Base-by-base conservation (phyloP, 2,329 filamentous ascomycete genomes). In the Dothideomycetes sp. region DNA sequence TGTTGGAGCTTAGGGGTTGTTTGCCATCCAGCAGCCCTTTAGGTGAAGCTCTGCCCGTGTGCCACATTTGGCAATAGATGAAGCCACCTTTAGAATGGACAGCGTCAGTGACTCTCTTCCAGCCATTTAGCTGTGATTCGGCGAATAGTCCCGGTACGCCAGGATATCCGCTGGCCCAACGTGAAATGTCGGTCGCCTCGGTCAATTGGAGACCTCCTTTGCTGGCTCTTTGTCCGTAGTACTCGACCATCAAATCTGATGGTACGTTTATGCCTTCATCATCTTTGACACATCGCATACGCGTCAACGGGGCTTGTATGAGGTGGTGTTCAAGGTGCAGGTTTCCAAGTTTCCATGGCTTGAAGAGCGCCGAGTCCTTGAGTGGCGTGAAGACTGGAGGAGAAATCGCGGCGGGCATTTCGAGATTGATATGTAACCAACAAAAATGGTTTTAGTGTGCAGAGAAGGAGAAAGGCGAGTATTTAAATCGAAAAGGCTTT, bases 1-100 rank as follows among this genome's bases (percentile, higher is more conserved):
- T 57, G 48, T 37, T 58, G 41, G 44, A 55, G 49, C 42, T 56
- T 7, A 58, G 37, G 3, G 49, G 38, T 31, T 44, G 44, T 35
- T 44, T 35, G 2, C 50, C 50, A 29, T 42, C 42, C 2, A 47
- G 47, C 12, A 53, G 46, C 12, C 47, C 46, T 18, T 49, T 42
- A 14, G 47, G 45, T 8, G 49, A 49, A 4, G 48, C 49, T 4
- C 79, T 70, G 3, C 79, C 77, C 7, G 73, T 62, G 0, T 69
- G 69, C 65, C 75, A 81, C 0, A 83, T 60, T 52, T 83, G 79
- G 2, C 66, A 57, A 57, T 66, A 81, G 37, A 81, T 76, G 52
- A 65, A 75, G n/a, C 67, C 70, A 3, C 71, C 71, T 49, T 77
- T 79, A 14, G 64, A 64, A 52, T 84, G 79, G 1, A 83, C 75